These are phyloP conservation scores for Pharnaceum exiguum DNA, from an alignment of 148 eudicot genomes.

Conservation along the genomic window DNA sequence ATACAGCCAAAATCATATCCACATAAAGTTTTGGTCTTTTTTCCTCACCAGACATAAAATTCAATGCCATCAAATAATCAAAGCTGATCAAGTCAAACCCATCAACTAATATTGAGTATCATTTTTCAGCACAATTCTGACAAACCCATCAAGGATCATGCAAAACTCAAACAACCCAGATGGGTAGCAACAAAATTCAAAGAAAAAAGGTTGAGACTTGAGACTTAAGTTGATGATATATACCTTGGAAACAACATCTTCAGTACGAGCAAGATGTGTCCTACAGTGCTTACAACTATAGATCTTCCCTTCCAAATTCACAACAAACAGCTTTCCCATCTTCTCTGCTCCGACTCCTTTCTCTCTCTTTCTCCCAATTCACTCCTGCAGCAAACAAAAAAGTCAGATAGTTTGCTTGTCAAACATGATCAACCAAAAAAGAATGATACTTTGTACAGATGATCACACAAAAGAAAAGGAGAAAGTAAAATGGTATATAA, in stretches of 20 bases:
- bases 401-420: not conserved
- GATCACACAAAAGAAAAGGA: not conserved
- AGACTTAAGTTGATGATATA: not conserved
- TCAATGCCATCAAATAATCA: too few relatives aligned
- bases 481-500: not conserved
- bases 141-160: conserved; percentile 2
- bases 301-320: conserved; percentile 72
- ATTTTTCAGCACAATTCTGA: not conserved
- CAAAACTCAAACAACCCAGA: not conserved
- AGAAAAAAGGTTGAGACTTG: not conserved
- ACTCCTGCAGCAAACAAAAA: not conserved
- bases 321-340: conserved; percentile 68
- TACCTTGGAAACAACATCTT: conserved; percentile 77
- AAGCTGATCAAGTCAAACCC: not conserved
- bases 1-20: not conserved
- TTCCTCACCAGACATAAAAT: not conserved
- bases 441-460: conserved; percentile 11
- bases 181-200: not conserved
- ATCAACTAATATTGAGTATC: not conserved
- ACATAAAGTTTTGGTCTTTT: not conserved
- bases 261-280: conserved; percentile 59
- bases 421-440: conserved; percentile 1
- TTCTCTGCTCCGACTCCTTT: too few relatives aligned
- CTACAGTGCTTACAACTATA: conserved; percentile 78
- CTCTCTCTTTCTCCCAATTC: conserved; percentile 5